These are phyloP conservation scores for Fusarium subtropicale DNA, from an alignment of 2,329 filamentous ascomycete genomes.

Conservation along the genomic window DNA sequence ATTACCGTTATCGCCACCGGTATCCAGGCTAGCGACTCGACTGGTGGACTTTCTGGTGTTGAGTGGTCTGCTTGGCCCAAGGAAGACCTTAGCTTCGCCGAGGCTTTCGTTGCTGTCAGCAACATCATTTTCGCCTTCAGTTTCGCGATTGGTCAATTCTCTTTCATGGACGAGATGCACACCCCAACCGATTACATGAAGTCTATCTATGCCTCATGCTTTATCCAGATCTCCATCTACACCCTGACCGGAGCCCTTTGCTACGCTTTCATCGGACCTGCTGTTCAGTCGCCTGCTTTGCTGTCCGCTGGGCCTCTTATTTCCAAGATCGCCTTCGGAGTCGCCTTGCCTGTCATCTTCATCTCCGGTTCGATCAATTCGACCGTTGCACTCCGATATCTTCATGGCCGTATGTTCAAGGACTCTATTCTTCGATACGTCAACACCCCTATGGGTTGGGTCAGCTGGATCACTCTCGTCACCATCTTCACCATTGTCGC, in stretches of 20 bases:
- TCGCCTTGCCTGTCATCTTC: conserved; percentile 69
- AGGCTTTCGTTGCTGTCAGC: conserved; percentile 69
- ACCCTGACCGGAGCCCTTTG: conserved; percentile 73
- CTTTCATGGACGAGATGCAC: conserved; percentile 44
- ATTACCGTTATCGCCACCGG: conserved; percentile 75
- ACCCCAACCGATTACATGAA: conserved; percentile 52
- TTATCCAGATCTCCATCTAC: conserved; percentile 73
- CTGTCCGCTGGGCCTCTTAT: conserved; percentile 70
- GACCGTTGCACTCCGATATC: conserved; percentile 35
- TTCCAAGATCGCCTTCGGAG: conserved; percentile 75
- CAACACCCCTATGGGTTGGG: conserved; percentile 37
- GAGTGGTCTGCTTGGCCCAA: conserved; percentile 60
- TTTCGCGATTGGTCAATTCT: conserved; percentile 40
- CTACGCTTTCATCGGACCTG: conserved; percentile 74
- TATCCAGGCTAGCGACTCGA: conserved; percentile 52
- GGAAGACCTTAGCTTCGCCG: conserved; percentile 59
- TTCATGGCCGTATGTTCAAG: conserved; percentile 40
- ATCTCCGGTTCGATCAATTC: conserved; percentile 41
- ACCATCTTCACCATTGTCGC: conserved; percentile 35
- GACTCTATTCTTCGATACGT: conserved; percentile 35
- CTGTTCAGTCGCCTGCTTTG: conserved; percentile 74
- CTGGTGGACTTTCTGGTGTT: conserved; percentile 50
- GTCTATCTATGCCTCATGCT: conserved; percentile 71
- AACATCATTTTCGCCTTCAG: conserved; percentile 62
- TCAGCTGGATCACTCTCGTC: conserved; percentile 33